phyloP scores from a whole-genome alignment of 176 grass and related monocot genomes.

The Aegilops bicornis region DNA sequence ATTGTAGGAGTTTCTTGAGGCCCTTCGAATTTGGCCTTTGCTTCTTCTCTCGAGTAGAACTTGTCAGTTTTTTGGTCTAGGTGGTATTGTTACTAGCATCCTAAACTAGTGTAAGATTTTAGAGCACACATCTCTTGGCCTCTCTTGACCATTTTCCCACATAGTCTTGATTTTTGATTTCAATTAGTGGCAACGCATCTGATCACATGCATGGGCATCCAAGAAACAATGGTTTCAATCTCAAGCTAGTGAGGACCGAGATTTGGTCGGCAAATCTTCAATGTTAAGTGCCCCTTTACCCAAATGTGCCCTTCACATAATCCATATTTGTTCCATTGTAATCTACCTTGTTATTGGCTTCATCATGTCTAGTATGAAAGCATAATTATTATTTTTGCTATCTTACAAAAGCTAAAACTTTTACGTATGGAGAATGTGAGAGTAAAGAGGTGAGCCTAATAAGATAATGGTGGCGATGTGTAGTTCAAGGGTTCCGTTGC shows the following conservation, averaged over 20 bases:
- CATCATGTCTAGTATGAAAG: neutral
- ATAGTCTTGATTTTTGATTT: too few relatives aligned
- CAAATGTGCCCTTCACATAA: neutral
- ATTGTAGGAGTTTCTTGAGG: too few relatives aligned
- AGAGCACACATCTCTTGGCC: too few relatives aligned
- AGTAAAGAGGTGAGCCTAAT: neutral
- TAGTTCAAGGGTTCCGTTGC: neutral
- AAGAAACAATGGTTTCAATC: too few relatives aligned
- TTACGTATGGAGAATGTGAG: neutral
- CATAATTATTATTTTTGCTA: neutral
- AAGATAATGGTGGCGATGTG: neutral
- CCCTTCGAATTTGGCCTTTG: too few relatives aligned
- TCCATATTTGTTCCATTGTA: neutral
- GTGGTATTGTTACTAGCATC: too few relatives aligned
- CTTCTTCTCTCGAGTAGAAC: too few relatives aligned
- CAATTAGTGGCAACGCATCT: too few relatives aligned
- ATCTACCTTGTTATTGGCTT: neutral
- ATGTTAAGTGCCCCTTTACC: neutral
- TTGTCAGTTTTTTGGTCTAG: too few relatives aligned
- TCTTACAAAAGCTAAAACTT: neutral
- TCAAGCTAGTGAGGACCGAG: neutral
- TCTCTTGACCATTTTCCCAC: too few relatives aligned
- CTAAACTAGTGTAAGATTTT: too few relatives aligned
- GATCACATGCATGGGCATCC: too few relatives aligned
- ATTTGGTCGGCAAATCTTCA: neutral